Evolutionary conservation across 371 early-diverging fungal genomes (phyloP).

Genomic region (Circinella minor): DNA sequence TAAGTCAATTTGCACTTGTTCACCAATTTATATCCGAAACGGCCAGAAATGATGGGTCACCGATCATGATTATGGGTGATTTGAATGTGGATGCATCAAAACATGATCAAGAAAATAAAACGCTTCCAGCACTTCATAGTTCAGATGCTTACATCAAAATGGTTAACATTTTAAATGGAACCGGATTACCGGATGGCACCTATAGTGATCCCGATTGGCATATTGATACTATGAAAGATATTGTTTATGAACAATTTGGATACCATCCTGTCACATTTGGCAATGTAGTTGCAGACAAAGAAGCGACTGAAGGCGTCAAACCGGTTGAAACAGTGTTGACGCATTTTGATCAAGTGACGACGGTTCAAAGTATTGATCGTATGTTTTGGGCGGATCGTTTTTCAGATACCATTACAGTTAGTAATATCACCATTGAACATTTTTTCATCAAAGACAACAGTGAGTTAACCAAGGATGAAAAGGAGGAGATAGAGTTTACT

Average conservation of each 20-base stretch:
- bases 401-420: conserved; percentile 10
- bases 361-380: conserved; percentile 75
- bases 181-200: conserved; percentile 37
- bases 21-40: conserved; percentile 66
- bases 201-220: conserved; percentile 10
- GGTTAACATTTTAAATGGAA: conserved; percentile 70
- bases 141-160: conserved; percentile 69
- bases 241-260: conserved; percentile 57
- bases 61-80: conserved; percentile 73
- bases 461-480: conserved; percentile 9
- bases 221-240: conserved; percentile 48
- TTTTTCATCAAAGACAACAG: conserved; percentile 36
- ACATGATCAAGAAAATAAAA: conserved; percentile 17
- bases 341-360: conserved; percentile 51
- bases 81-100: conserved; percentile 75
- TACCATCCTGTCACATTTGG: conserved; percentile 85
- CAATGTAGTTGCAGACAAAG: conserved; percentile 49
- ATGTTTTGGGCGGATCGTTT: conserved; percentile 51
- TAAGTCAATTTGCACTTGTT: conserved; percentile 62
- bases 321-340: conserved; percentile 72
- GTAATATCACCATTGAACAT: conserved; percentile 35
- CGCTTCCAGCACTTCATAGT: conserved; percentile 30
- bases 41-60: conserved; percentile 38
- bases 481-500: conserved; percentile 34
- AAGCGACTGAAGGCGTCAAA: conserved; percentile 26